A percentile compares a stretch with the other conserved stretches of the same genome.
Conservation (phyloP, 768 basidiomycete species). For the Tylopilus intermedius region DNA sequence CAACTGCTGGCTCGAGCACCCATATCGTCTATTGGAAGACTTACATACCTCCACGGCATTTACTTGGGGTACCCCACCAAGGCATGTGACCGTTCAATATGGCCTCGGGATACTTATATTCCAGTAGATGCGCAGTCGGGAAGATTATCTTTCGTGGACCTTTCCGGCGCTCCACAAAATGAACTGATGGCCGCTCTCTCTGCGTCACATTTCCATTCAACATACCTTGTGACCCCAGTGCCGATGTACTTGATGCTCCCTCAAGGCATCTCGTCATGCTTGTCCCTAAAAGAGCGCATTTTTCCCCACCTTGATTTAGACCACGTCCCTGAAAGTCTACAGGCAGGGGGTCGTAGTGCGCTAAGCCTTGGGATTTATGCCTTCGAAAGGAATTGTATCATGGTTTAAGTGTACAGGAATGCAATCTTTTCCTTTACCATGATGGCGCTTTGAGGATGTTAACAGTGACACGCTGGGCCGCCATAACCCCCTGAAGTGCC, state of each 20-base stretch:
- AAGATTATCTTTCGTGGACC: conserved; percentile 24
- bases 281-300: conserved; percentile 21
- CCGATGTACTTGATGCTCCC: conserved; percentile 24
- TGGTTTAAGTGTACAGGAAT: not conserved
- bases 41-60: conserved; percentile 36
- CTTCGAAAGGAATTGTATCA: conserved; percentile 13
- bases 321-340: conserved; percentile 31
- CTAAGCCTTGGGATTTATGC: conserved; percentile 32
- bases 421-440: not conserved
- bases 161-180: conserved; percentile 25
- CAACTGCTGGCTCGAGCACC: conserved; percentile 1
- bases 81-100: conserved; percentile 14
- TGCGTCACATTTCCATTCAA: conserved; percentile 3
- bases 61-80: conserved; percentile 26
- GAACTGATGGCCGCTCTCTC: conserved; percentile 17
- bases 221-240: conserved; percentile 31
- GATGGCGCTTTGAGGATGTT: not conserved
- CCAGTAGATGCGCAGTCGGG: conserved; percentile 23
- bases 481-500: not conserved
- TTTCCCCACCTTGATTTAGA: conserved; percentile 38
- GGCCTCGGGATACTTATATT: not conserved
- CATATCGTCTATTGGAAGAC: conserved; percentile 37
- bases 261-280: conserved; percentile 17
- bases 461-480: not conserved
- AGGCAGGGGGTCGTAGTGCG: conserved; percentile 26